Conservation (phyloP, 805 yeast genomes). For the Kodamaea nitidulidarum region DNA sequence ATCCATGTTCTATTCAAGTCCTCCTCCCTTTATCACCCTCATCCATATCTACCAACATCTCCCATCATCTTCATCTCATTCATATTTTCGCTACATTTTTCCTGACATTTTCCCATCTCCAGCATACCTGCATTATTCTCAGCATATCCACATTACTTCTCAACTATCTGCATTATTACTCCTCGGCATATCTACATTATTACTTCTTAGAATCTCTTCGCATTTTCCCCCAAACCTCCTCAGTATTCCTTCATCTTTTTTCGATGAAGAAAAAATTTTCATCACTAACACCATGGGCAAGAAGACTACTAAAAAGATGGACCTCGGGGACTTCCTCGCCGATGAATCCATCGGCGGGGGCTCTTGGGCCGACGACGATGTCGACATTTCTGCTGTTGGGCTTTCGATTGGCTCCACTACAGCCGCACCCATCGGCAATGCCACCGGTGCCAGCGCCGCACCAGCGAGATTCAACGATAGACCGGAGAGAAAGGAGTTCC, state of each 20-base stretch:
- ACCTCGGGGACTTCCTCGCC: slow-evolving; percentile 77
- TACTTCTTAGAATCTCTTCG: background rate
- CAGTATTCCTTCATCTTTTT: no score
- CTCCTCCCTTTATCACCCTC: no score
- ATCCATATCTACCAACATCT: no score
- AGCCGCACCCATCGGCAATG: slow-evolving; percentile 15
- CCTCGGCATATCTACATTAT: no score
- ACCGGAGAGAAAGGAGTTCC: slow-evolving; percentile 63
- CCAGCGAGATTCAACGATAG: slow-evolving; percentile 28
- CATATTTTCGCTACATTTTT: no score
- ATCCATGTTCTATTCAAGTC: no score
- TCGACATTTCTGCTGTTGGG: slow-evolving; percentile 63
- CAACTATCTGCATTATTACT: no score
- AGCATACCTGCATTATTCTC: no score
- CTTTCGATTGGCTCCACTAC: slow-evolving; percentile 38
- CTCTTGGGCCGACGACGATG: slow-evolving; percentile 83
- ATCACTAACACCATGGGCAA: slow-evolving; percentile 23
- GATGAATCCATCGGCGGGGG: slow-evolving; percentile 70
- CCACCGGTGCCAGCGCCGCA: slow-evolving; percentile 8
- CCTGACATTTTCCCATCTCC: no score
- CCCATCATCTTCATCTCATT: no score
- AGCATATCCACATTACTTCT: no score
- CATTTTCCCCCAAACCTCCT: background rate
- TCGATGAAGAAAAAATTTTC: slow-evolving; percentile 1
- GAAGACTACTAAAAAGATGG: slow-evolving; percentile 72